A percentile compares a stretch with the other conserved stretches of the same genome.
These are phyloP conservation scores for Gypsophila paniculata DNA, from an alignment of 179 eudicot species.

Conservation along the genomic window DNA sequence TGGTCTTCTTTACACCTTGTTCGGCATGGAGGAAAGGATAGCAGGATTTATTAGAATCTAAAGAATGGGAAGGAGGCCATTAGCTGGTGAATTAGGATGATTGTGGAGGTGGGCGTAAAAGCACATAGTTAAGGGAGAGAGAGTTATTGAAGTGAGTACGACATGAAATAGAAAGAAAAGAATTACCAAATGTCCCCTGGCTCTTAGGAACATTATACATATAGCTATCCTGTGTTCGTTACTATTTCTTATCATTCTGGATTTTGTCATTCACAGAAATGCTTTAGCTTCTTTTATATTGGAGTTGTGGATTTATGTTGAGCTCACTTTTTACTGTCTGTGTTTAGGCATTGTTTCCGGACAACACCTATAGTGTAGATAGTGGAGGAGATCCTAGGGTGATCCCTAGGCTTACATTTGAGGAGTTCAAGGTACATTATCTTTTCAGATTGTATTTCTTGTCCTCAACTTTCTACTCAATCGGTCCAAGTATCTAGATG, in stretches of 20 bases:
- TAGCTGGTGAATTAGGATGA: too few species aligned
- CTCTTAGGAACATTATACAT: neutral
- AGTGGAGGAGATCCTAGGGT: slow-evolving; percentile 97
- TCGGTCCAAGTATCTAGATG: neutral
- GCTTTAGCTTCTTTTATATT: neutral
- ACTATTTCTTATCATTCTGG: neutral
- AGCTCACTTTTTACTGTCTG: slow-evolving; percentile 8
- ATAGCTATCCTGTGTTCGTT: neutral
- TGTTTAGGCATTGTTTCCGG: slow-evolving; percentile 78
- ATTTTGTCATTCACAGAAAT: neutral
- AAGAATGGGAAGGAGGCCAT: neutral
- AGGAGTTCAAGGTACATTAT: slow-evolving; percentile 72
- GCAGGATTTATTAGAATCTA: neutral
- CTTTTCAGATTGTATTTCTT: slow-evolving; percentile 11
- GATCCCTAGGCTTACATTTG: slow-evolving; percentile 87
- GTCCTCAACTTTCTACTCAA: neutral
- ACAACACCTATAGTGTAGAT: slow-evolving; percentile 93
- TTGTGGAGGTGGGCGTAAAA: too few species aligned
- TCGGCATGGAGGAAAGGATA: neutral
- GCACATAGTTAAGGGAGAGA: too few species aligned
- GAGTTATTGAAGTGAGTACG: too few species aligned
- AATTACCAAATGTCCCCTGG: neutral
- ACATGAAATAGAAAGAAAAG: too few species aligned
- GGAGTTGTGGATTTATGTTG: neutral
- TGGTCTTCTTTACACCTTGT: too few species aligned